Evolutionary conservation across 768 basidiomycete genomes (phyloP).

Genomic region (Termitomyces eurrhizus): DNA sequence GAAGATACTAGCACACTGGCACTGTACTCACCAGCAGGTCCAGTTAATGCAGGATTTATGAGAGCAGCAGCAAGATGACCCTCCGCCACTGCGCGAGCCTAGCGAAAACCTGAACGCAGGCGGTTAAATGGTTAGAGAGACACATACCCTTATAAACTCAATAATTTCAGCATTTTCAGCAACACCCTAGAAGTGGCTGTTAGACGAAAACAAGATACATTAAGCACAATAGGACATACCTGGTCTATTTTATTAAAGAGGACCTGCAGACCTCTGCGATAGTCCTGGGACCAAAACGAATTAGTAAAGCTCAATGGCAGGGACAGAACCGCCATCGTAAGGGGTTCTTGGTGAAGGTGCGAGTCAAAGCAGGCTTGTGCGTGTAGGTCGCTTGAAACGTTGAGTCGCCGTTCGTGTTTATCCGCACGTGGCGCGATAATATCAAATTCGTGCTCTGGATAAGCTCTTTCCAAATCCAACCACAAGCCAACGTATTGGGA

Average conservation of each 20-base stretch:
- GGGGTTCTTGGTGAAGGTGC: slow-evolving; percentile 4
- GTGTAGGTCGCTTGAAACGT: not conserved
- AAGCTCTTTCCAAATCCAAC: not conserved
- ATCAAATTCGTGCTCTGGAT: not conserved
- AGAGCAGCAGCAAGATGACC: slow-evolving; percentile 58
- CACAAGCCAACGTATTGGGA: not conserved
- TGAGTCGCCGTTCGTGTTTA: not conserved
- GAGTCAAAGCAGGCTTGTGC: slow-evolving; percentile 1
- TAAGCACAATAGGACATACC: slow-evolving; percentile 32
- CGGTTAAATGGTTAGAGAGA: slow-evolving; percentile 4
- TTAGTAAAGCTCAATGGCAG: slow-evolving; percentile 87
- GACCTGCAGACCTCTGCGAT: slow-evolving; percentile 76
- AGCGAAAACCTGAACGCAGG: not conserved
- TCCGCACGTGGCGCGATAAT: slow-evolving; percentile 9
- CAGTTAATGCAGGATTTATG: slow-evolving; percentile 44
- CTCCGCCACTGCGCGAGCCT: slow-evolving; percentile 77
- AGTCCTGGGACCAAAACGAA: slow-evolving; percentile 95
- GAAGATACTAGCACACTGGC: not conserved
- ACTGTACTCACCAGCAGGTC: slow-evolving; percentile 40
- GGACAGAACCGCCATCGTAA: slow-evolving; percentile 78
- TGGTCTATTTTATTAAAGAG: slow-evolving; percentile 76
- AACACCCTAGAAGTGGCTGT: slow-evolving; percentile 50
- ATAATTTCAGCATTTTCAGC: slow-evolving; percentile 82
- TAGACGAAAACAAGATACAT: slow-evolving; percentile 2
- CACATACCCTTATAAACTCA: slow-evolving; percentile 73